phyloP scores from a whole-genome alignment of 108 stramenopile genomes.

The Cylindrotheca fusiformis region DNA sequence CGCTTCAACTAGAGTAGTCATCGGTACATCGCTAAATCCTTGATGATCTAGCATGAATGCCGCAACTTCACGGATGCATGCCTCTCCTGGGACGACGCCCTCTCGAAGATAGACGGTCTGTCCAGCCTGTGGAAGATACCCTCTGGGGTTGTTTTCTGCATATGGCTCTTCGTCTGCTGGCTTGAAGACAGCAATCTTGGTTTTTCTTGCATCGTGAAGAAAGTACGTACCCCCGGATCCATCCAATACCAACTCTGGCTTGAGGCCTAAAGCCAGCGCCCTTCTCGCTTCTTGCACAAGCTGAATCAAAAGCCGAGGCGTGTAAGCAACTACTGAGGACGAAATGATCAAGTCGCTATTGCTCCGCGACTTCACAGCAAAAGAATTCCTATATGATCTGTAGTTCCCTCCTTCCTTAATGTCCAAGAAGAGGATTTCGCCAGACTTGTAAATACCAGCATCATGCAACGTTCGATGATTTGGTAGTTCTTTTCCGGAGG shows the following conservation, averaged over 20 bases:
- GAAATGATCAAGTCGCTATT: slow-evolving; percentile 68
- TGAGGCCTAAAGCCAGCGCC: slow-evolving; percentile 69
- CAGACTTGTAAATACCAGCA: slow-evolving; percentile 80
- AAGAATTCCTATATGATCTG: slow-evolving; percentile 1
- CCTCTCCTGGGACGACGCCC: slow-evolving; percentile 93
- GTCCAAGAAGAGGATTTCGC: slow-evolving; percentile 79
- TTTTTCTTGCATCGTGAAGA: slow-evolving; percentile 78
- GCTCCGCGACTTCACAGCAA: slow-evolving; percentile 33
- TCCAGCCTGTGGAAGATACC: slow-evolving; percentile 58
- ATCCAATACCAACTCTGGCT: slow-evolving; percentile 89
- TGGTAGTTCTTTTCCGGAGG: slow-evolving; percentile 58
- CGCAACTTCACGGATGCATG: slow-evolving; percentile 94
- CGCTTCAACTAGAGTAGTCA: slow-evolving; percentile 94
- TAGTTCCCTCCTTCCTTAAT: slow-evolving; percentile 46
- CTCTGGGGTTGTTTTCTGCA: slow-evolving; percentile 95
- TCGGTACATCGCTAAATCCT: slow-evolving; percentile 86
- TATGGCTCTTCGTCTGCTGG: slow-evolving; percentile 98
- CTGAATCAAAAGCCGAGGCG: slow-evolving; percentile 52
- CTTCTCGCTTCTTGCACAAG: slow-evolving; percentile 63
- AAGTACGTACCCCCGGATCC: slow-evolving; percentile 98
- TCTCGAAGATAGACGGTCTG: slow-evolving; percentile 59
- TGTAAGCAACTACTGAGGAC: slow-evolving; percentile 59
- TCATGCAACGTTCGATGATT: slow-evolving; percentile 84
- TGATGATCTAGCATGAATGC: slow-evolving; percentile 93
- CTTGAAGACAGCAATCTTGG: slow-evolving; percentile 93